Conservation (phyloP, 1,284 basidiomycete species). For the Austroboletus novae-zelandiae region DNA sequence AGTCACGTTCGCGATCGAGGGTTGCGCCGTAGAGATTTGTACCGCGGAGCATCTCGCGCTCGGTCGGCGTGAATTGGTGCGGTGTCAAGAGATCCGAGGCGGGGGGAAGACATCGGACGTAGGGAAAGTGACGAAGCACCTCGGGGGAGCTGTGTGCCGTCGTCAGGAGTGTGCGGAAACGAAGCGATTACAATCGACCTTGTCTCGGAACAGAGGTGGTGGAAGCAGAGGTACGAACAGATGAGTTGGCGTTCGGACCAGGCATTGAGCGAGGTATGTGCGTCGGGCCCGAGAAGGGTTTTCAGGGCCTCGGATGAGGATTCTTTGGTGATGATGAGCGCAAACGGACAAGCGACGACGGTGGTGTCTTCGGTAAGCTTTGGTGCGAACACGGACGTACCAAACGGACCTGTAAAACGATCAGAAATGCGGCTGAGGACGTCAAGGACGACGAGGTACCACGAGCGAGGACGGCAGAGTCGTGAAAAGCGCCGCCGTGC, state of each 20-base stretch:
- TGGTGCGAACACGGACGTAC: slow-evolving; percentile 57
- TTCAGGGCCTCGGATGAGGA: slow-evolving; percentile 45
- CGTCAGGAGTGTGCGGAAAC: slow-evolving; percentile 25
- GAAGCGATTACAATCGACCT: slow-evolving; percentile 20
- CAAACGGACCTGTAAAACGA: slow-evolving; percentile 43
- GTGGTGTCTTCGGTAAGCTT: slow-evolving; percentile 50
- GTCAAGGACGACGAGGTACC: slow-evolving; percentile 4
- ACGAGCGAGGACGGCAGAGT: slow-evolving; percentile 10
- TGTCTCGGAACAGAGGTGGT: slow-evolving; percentile 51
- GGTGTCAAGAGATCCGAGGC: slow-evolving; percentile 63
- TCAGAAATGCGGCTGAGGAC: not conserved
- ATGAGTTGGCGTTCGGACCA: slow-evolving; percentile 76
- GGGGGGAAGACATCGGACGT: slow-evolving; percentile 67
- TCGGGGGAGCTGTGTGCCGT: slow-evolving; percentile 20
- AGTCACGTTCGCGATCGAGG: slow-evolving; percentile 55
- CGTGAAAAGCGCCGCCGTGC: slow-evolving; percentile 18
- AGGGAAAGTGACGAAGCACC: slow-evolving; percentile 53
- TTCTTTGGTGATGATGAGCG: slow-evolving; percentile 65
- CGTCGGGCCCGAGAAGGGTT: slow-evolving; percentile 35
- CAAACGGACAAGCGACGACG: slow-evolving; percentile 75
- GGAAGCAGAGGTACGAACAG: slow-evolving; percentile 67
- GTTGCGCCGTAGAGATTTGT: slow-evolving; percentile 80
- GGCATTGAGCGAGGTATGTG: slow-evolving; percentile 22
- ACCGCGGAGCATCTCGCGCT: slow-evolving; percentile 66
- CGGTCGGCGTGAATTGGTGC: slow-evolving; percentile 64